These are phyloP conservation scores for Picochlorum sp. DNA, from an alignment of 139 green algal genomes.

Conservation along the genomic window DNA sequence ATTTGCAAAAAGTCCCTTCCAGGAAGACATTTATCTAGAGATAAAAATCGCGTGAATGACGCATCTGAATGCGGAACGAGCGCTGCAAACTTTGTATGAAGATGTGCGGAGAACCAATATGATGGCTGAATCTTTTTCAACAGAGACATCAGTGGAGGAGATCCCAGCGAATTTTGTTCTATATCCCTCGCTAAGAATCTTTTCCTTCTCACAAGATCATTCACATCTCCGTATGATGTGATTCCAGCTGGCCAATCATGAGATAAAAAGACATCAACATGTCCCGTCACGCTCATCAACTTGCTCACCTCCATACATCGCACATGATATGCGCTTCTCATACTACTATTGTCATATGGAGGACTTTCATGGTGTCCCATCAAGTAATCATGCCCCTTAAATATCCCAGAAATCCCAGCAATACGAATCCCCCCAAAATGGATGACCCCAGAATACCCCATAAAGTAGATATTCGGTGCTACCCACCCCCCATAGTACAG, in stretches of 20 bases:
- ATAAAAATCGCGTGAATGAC: conserved; percentile 74
- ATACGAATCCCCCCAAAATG: conserved; percentile 90
- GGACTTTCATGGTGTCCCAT: conserved; percentile 74
- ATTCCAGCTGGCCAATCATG: conserved; percentile 96
- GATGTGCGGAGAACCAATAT: conserved; percentile 94
- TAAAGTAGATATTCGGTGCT: conserved; percentile 92
- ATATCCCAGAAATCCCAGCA: conserved; percentile 90
- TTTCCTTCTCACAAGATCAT: conserved; percentile 73
- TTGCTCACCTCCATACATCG: conserved; percentile 65
- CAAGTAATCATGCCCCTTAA: conserved; percentile 61
- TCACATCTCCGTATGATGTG: conserved; percentile 62
- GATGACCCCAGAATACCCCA: conserved; percentile 83
- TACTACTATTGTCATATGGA: conserved; percentile 65
- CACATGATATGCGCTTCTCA: conserved; percentile 88
- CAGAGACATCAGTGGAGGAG: conserved; percentile 52
- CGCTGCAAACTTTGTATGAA: conserved; percentile 93
- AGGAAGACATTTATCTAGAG: conserved; percentile 96
- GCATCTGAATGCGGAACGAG: conserved; percentile 35
- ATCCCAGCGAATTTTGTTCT: conserved; percentile 55
- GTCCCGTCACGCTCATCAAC: conserved; percentile 56
- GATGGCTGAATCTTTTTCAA: conserved; percentile 61
- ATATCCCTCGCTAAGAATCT: conserved; percentile 73
- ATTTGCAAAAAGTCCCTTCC: conserved; percentile 86
- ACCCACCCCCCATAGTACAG: conserved; percentile 94
- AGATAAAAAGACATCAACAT: conserved; percentile 83